Evolutionary conservation across 306 rosid species (phyloP), one percentile per base, ranked within the genome.

Genomic region (Glycine soja): DNA sequence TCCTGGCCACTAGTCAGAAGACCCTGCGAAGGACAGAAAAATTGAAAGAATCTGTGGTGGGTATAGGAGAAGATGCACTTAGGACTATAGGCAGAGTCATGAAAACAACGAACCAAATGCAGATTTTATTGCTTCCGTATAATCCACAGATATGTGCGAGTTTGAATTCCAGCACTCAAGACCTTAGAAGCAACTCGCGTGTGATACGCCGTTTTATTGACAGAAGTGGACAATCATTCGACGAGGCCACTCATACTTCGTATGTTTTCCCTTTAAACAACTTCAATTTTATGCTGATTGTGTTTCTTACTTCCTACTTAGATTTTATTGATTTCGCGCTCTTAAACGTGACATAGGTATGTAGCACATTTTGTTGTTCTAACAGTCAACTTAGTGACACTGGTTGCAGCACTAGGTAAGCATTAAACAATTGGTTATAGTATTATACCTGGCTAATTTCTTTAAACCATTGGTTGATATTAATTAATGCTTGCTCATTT

Each of bases 101-200:
- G 15, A 83, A 61, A 50, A 81, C 86, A 57, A 82, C 88, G 72
- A 84, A 84, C 47, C 81, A 84, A 74, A 91, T 91, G 87, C 87
- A 91, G 8, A 14, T 57, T 63, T 88, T 91, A 68, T 79, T 92
- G 51, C 84, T 88, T 62, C 90, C 97, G 6, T 92, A 92, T 30
- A 87, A 90, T 66, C 83, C 85, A 48, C 59, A 38, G 71, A 81
- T 88, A 80, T 79, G 80, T 59, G 30, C 4, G 11, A 73, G 50
- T 52, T 84, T 92, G 85, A 88, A 89, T 42, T 43, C 80, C 9
- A 88, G 90, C 36, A 78, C 81, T 32, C 30, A 79, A 73, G 78
- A 45, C 65, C 90, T 92, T 8, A 85, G 90, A 77, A 84, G 57
- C 70, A 84, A 74, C 63, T 90, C 90, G 0, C 82, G 75, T 7